These are phyloP conservation scores for Microcyclospora tardicrescens DNA, from an alignment of 2,329 filamentous ascomycete genomes.

Conservation along the genomic window DNA sequence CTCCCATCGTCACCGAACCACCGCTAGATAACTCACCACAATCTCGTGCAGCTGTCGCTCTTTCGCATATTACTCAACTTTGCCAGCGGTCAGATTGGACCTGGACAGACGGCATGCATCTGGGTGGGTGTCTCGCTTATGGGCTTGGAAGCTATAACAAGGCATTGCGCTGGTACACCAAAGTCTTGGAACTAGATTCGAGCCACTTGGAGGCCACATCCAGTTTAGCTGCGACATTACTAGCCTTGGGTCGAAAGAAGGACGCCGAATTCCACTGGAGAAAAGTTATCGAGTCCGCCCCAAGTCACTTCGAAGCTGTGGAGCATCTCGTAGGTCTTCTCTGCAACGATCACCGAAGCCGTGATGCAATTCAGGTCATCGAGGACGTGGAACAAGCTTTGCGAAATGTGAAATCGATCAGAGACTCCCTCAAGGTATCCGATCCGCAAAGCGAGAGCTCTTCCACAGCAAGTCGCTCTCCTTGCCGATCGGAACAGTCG, in stretches of 20 bases:
- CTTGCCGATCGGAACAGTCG: conserved; percentile 41
- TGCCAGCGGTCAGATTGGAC: conserved; percentile 72
- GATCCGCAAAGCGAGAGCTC: conserved; percentile 49
- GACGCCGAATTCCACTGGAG: conserved; percentile 83
- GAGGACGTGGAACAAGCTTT: conserved; percentile 68
- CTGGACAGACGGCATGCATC: conserved; percentile 86
- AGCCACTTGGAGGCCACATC: conserved; percentile 84
- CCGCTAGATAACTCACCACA: conserved; percentile 25
- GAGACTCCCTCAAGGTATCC: conserved; percentile 33
- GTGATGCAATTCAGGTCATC: conserved; percentile 79
- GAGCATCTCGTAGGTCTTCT: conserved; percentile 85
- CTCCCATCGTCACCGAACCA: conserved; percentile 21
- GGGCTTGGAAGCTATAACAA: conserved; percentile 74
- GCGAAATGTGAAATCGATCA: conserved; percentile 33
- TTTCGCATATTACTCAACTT: conserved; percentile 59
- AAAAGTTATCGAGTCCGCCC: conserved; percentile 67
- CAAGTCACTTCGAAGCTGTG: conserved; percentile 84
- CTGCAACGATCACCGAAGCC: conserved; percentile 66
- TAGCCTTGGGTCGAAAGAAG: conserved; percentile 66
- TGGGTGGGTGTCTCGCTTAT: conserved; percentile 86
- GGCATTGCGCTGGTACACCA: conserved; percentile 60
- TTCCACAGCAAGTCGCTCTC: conserved; percentile 39
- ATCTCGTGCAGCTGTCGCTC: conserved; percentile 49
- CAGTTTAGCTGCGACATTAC: conserved; percentile 78
- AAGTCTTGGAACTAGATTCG: conserved; percentile 47